These are phyloP conservation scores for Plasmodium chabaudi DNA, from an alignment of 169 alveolate genomes.

Conservation along the genomic window DNA sequence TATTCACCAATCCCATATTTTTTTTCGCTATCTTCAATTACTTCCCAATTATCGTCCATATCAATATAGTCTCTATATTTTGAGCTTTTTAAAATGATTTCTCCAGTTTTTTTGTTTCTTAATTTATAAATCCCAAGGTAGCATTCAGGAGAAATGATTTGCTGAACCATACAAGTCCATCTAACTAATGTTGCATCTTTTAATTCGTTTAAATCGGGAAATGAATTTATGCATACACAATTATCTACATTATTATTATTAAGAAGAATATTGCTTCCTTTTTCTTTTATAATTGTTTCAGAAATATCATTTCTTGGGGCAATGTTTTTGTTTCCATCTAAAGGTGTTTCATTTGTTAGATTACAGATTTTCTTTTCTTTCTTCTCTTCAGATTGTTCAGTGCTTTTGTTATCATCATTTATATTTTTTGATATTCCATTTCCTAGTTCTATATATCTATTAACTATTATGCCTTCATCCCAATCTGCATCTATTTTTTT, in stretches of 20 bases:
- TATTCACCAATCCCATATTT: slow-evolving; percentile 40
- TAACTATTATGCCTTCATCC: slow-evolving; percentile 75
- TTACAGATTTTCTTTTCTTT: background rate
- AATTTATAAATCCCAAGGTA: slow-evolving; percentile 65
- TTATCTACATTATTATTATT: slow-evolving; percentile 39
- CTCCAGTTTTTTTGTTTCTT: slow-evolving; percentile 54
- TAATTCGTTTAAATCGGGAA: slow-evolving; percentile 20
- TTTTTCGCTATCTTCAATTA: slow-evolving; percentile 43
- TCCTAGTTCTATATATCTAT: slow-evolving; percentile 59
- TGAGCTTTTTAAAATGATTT: slow-evolving; percentile 53
- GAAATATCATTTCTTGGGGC: background rate
- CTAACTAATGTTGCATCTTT: slow-evolving; percentile 64
- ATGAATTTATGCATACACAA: slow-evolving; percentile 44
- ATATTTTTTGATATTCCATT: slow-evolving; percentile 16
- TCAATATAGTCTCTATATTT: slow-evolving; percentile 74
- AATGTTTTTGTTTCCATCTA: background rate
- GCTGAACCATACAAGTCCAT: slow-evolving; percentile 78
- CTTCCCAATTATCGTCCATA: slow-evolving; percentile 62
- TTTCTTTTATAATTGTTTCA: slow-evolving; percentile 5
- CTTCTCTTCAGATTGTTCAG: background rate
- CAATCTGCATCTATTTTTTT: slow-evolving; percentile 44
- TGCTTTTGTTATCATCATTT: background rate
- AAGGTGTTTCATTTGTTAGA: background rate
- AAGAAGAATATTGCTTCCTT: slow-evolving; percentile 6
- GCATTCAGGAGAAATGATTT: slow-evolving; percentile 71